Conservation (phyloP, 805 yeast genomes). For the Clavispora phyllophila region DNA sequence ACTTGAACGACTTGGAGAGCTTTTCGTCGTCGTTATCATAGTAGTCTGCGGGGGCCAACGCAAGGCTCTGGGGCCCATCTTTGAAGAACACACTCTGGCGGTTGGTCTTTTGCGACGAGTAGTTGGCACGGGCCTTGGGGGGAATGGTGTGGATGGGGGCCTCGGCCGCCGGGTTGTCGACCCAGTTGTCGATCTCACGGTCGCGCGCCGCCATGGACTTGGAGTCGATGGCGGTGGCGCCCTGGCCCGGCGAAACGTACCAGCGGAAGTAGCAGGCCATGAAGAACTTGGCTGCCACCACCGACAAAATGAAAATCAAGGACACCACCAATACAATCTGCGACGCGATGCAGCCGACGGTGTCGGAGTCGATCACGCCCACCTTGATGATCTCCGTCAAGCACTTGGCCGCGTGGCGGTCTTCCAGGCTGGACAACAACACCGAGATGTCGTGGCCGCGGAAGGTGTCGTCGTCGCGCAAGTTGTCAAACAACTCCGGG, state of each 20-base stretch:
- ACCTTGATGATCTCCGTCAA: constrained; percentile 80
- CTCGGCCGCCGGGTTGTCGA: constrained; percentile 43
- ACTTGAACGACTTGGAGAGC: constrained; percentile 37
- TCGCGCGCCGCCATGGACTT: constrained; percentile 60
- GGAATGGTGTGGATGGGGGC: constrained; percentile 43
- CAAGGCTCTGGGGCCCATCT: constrained; percentile 22
- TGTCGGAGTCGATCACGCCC: constrained; percentile 82
- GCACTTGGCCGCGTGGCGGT: constrained; percentile 73
- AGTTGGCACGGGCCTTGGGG: constrained; percentile 47
- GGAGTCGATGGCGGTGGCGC: constrained; percentile 60
- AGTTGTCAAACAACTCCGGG: constrained; percentile 64
- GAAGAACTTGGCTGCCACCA: constrained; percentile 71
- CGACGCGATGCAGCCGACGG: constrained; percentile 93
- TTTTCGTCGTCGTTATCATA: constrained; percentile 27
- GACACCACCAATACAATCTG: constrained; percentile 76
- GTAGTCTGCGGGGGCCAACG: constrained; percentile 38
- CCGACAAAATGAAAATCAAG: constrained; percentile 75
- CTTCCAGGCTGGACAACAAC: constrained; percentile 59
- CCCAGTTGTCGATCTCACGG: constrained; percentile 78
- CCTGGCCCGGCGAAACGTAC: constrained; percentile 64
- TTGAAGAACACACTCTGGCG: constrained; percentile 40
- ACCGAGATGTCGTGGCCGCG: constrained; percentile 80
- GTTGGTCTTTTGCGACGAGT: constrained; percentile 30
- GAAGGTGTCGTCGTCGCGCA: constrained; percentile 49
- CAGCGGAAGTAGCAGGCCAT: constrained; percentile 89